These are phyloP conservation scores for Pythium volutum DNA, from an alignment of 352 stramenopile species.

Conservation along the genomic window DNA sequence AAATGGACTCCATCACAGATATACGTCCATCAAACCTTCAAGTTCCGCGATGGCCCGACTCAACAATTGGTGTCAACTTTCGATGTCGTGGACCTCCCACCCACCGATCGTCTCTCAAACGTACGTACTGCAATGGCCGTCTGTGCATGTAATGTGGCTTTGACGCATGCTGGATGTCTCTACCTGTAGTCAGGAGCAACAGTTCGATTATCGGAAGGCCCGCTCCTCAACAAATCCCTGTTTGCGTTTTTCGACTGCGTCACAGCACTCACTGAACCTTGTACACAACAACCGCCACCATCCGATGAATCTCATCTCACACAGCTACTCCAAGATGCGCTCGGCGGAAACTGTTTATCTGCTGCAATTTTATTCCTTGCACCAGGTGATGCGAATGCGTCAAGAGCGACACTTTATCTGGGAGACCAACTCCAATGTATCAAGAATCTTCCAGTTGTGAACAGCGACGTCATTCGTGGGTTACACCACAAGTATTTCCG, in stretches of 20 bases:
- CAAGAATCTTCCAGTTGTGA: conserved; percentile 48
- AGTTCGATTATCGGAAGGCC: conserved; percentile 44
- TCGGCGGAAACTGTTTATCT: conserved; percentile 54
- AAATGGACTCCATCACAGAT: conserved; percentile 18
- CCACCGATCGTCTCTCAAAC: conserved; percentile 44
- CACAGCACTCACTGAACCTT: conserved; percentile 14
- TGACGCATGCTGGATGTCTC: not conserved
- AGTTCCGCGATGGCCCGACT: conserved; percentile 28
- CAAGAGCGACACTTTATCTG: conserved; percentile 39
- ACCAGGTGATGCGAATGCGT: conserved; percentile 36
- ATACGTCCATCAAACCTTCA: conserved; percentile 39
- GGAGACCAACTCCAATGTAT: conserved; percentile 29
- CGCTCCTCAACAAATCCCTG: conserved; percentile 57
- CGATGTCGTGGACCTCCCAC: conserved; percentile 43
- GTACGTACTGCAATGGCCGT: conserved; percentile 24
- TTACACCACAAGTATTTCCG: conserved; percentile 31
- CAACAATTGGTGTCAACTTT: conserved; percentile 46
- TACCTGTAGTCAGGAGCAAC: conserved; percentile 22
- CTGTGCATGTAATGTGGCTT: not conserved
- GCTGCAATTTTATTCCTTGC: conserved; percentile 42
- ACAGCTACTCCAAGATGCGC: conserved; percentile 38
- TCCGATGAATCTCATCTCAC: conserved; percentile 39
- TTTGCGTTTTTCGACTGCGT: conserved; percentile 44
- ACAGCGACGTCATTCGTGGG: conserved; percentile 53
- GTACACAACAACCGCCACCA: conserved; percentile 1